These are phyloP conservation scores for Euryodendron excelsum DNA, from an alignment of 148 eudicot genomes.

Conservation along the genomic window DNA sequence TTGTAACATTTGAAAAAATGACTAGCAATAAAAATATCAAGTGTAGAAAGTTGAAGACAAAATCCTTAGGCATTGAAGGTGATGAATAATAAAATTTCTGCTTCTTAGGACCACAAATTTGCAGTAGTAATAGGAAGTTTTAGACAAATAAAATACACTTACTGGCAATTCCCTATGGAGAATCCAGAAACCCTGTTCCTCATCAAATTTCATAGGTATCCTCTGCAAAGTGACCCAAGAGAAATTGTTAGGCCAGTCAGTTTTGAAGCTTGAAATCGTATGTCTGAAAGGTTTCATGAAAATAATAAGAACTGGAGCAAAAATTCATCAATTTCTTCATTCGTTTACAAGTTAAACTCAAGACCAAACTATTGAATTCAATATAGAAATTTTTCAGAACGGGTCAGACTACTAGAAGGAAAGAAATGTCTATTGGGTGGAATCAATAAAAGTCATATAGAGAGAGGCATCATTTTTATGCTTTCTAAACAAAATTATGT, in stretches of 20 bases:
- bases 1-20: neutral
- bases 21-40: neutral
- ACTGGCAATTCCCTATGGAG: conserved; percentile 82
- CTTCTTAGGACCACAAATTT: neutral
- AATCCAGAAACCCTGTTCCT: conserved; percentile 60
- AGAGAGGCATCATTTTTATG: neutral
- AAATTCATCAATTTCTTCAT: neutral
- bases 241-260: neutral
- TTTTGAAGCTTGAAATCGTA: conserved; percentile 2
- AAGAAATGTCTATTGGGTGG: neutral
- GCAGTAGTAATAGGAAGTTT: neutral
- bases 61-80: neutral
- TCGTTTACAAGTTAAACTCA: neutral
- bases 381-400: neutral
- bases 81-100: neutral
- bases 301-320: neutral
- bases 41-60: neutral
- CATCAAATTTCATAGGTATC: conserved; percentile 59
- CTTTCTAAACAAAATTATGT: neutral
- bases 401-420: neutral
- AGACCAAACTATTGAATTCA: neutral
- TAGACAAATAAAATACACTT: conserved; percentile 19
- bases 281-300: neutral
- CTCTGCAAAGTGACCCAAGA: conserved; percentile 40
- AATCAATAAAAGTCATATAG: neutral